Evolutionary conservation across 495 filamentous ascomycete genomes (phyloP), one percentile per base, ranked within the genome.

Genomic region (Xylaria palmicola): DNA sequence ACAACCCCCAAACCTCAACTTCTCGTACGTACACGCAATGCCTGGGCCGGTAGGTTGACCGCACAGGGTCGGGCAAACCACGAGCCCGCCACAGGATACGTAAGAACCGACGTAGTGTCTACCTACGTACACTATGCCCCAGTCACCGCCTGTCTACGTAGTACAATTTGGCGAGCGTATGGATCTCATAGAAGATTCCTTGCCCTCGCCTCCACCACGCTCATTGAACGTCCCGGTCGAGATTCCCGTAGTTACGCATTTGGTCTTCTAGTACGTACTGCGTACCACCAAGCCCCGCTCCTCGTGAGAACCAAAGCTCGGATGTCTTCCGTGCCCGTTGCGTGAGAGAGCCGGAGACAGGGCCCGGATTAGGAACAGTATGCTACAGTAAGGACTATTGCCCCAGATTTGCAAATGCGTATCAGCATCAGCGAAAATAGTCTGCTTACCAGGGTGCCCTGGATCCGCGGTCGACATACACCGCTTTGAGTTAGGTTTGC

Each of bases 371-470:
- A 30, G 49, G 58, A 37, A 53, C 15, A 44, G 27, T 22, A 22
- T 22, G 57, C 22, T 51, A 61, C 57, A 61, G 59, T 54, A 61
- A 55, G 59, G 39, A 34, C 48, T 26, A 45, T 53, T 53, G 36
- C 59, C 58, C 59, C 59, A 61, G 59, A 61, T 61, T 60, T 48
- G 44, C 57, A 60, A 55, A 53, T 61, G 50, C 59, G 50, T 51
- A 51, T 51, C 48, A 47, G 20, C 41, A 24, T 44, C 41, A 47
- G 45, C 45, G 48, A 51, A 51, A 51, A 51, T 51, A 51, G 48
- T 13, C 34, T 15, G 17, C 12, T 39, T 44, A n/a, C 41, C 30
- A 49, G 44, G 55, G 55, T 36, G 24, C 43, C 55, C 24, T 48
- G 43, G 9, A n/a, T n/a, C n/a, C 44, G 49, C 36, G 10, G 19